Evolutionary conservation across 495 filamentous ascomycete species (phyloP).

Genomic region (Penicillium simplicissimum): DNA sequence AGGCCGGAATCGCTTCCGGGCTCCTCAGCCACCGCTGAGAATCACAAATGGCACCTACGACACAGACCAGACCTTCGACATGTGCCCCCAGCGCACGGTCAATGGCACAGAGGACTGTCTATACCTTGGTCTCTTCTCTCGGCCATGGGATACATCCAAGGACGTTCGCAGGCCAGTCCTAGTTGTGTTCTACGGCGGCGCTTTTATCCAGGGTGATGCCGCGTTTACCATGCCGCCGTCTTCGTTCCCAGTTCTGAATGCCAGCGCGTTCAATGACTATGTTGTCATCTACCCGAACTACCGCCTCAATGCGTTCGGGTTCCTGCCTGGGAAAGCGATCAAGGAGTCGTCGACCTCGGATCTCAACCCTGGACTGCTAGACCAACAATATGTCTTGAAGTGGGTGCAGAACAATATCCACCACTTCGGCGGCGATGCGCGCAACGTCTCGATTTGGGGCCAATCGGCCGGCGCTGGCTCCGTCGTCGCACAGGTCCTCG

Average conservation of each 20-base stretch:
- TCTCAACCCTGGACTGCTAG: conserved; percentile 50
- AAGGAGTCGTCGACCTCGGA: conserved; percentile 47
- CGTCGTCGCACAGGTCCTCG: conserved; percentile 57
- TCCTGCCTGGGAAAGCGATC: conserved; percentile 55
- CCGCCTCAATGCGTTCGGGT: conserved; percentile 60
- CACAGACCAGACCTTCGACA: conserved; percentile 56
- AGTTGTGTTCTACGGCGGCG: conserved; percentile 62
- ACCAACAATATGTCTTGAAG: conserved; percentile 52
- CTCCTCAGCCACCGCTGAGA: conserved; percentile 51
- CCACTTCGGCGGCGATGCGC: conserved; percentile 52
- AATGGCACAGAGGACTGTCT: conserved; percentile 66
- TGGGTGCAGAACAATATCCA: conserved; percentile 57
- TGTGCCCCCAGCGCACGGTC: conserved; percentile 57
- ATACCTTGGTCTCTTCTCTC: conserved; percentile 59
- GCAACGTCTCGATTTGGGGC: conserved; percentile 54
- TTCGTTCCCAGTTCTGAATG: conserved; percentile 57
- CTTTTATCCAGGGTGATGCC: conserved; percentile 59
- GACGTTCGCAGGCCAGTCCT: conserved; percentile 54
- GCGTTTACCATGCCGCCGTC: conserved; percentile 55
- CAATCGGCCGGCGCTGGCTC: conserved; percentile 57
- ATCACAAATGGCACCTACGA: conserved; percentile 53
- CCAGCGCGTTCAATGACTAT: conserved; percentile 47
- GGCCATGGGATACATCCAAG: conserved; percentile 47
- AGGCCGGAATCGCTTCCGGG: conserved; percentile 56
- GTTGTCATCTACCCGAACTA: conserved; percentile 56